Base-by-base conservation (phyloP, 1,284 basidiomycete species). In the Testicularia cyperi region DNA sequence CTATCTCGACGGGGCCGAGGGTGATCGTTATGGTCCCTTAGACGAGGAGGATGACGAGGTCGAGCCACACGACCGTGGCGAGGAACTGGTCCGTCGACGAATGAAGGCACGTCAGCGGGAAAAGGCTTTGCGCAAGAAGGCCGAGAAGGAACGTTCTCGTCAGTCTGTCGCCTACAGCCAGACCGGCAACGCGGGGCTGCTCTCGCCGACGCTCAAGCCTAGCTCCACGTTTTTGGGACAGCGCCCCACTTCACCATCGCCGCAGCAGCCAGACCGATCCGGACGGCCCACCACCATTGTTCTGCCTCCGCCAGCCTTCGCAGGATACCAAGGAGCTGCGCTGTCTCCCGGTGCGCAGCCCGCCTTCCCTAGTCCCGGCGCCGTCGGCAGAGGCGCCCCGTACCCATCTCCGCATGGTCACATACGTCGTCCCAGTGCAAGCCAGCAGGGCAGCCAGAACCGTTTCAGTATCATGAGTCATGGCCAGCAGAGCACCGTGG, bases 61-160 rank as follows among this genome's bases (percentile, higher is more conserved):
- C 8, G 67, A 77, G 31, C 73, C 77, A 9, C 69, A 75, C 25
- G 82, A 83, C 64, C 74, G 82, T 20, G 82, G 82, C 7, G 81
- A 82, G 48, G 80, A 80, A 58, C 79, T 83, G 8, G 80, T 83
- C 44, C 74, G 80, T 26, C 75, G 79, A 29, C 68, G 82, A 21
- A 80, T 80, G 74, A 78, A 78, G 53, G 81, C 81, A 41, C 68
- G 82, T 13, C 70, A 75, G 42, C 51, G 67, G 22, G 72, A 77
- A 32, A 76, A 76, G 51, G 70, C 61, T 7, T 18, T 47, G 33
- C 54, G 58, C 20, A 73, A 68, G 43, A 70, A 72, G 42, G 77
- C 77, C 47, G 74, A 78, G 39, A 75, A 76, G 29, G 52, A 58
- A 19, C 44, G 56, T 16, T 46, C 36, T 4, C 47, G 51, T 28